Base-by-base conservation (phyloP, 345 rosid species). In the Acer negundo region DNA sequence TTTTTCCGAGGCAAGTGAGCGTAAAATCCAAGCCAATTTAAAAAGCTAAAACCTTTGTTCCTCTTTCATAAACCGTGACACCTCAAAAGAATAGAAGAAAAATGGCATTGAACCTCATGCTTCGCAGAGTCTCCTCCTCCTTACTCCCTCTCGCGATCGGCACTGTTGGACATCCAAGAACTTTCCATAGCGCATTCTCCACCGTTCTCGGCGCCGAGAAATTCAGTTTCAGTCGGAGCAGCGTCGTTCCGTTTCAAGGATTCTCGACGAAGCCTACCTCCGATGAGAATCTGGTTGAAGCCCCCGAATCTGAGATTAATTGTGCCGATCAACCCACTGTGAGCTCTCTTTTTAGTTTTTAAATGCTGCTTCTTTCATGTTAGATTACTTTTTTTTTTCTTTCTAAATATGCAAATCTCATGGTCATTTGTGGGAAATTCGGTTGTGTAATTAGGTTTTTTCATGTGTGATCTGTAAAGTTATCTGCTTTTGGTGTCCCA, bases 301-400 rank as follows among this genome's bases (percentile, higher is more conserved):
- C 85, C 46, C 83, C 90, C 38, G 80, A 84, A 31, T 62, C 84
- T 35, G 92, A 89, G 82, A 87, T 90, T 23, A 90, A 85, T 4
- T 85, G 92, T 70, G 88, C 90, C 19, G 75, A 82, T 2, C 8
- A 53, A 13, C 78, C 78, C 63, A 3, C 19, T 1, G 77, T 74
- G 19, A 51, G 31, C 68, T 35, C 56, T 47, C 23, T 2, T 38
- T 70, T 62, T 68, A 22, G 56, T 65, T 42, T 56, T 44, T 66
- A 12, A 51, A 51, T 4, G 49, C 3, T 10, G 19, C 19, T 66
- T 40, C 66, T 62, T 7, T 12, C 24, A 49, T 49, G 6, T 53
- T 53, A 53, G 6, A 12, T 53, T 62, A 7, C 4, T 35, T 3
- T 35, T 35, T 4, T 31, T 31, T 31, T 31, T 31, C 28, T 31